These are phyloP conservation scores for Sequoiadendron giganteum DNA, from an alignment of 75 land plant species.

Conservation along the genomic window DNA sequence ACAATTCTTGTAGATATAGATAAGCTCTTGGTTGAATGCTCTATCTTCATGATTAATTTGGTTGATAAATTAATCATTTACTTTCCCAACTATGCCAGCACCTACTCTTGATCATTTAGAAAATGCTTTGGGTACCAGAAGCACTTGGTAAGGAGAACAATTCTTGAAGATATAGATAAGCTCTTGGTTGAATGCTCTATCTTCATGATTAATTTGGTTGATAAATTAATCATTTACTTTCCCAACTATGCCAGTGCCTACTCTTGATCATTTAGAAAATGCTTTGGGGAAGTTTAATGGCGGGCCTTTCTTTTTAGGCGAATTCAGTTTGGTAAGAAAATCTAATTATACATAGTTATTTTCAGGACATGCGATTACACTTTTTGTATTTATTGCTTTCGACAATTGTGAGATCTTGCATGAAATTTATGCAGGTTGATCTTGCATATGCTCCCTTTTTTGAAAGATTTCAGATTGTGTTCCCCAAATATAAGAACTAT, in stretches of 20 bases:
- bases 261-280: conserved; percentile 59
- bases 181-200: neutral
- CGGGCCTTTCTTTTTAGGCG: conserved; percentile 81
- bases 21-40: neutral
- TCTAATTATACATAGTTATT: neutral
- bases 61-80: neutral
- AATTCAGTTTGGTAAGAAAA: conserved; percentile 63
- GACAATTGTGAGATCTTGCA: neutral
- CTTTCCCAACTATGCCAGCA: conserved; percentile 22
- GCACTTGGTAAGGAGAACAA: neutral
- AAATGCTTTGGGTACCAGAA: conserved; percentile 51
- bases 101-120: conserved; percentile 61
- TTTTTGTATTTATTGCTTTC: neutral
- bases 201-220: neutral
- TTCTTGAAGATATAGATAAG: neutral
- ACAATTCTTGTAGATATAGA: neutral
- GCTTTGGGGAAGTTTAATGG: conserved; percentile 63
- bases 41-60: neutral
- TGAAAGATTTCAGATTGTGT: conserved; percentile 58
- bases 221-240: neutral
- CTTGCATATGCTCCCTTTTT: conserved; percentile 90
- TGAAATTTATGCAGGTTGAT: conserved; percentile 57
- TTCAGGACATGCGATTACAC: too few species aligned
- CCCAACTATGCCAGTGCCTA: conserved; percentile 32
- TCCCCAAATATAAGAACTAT: conserved; percentile 43